Evolutionary conservation across 2,329 filamentous ascomycete genomes (phyloP), one percentile per base, ranked within the genome.

Genomic region (Pseudogymnoascus pannorum): DNA sequence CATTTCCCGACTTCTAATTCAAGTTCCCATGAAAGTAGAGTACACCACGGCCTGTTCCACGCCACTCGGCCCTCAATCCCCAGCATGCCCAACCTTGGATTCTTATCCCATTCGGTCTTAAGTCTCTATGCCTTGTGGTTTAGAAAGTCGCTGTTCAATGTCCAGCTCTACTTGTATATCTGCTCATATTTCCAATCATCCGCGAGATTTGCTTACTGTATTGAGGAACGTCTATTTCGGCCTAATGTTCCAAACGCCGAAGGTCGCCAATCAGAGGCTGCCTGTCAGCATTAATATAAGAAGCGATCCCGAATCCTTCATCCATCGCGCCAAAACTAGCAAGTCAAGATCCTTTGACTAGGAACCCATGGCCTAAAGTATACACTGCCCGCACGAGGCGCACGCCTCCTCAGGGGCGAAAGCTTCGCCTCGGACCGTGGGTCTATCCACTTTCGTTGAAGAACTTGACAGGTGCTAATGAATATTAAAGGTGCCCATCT

Each of bases 11-110:
- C n/a, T 51, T 51, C 44, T 24, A 44, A 44, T 44, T 44, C 20
- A 18, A 44, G 40, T 5, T 44, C 20, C 42, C 29, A 8, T 5
- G 20, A 44, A 44, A 44, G 14, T 1, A 6, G n/a, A 7, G n/a
- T 18, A 29, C 24, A 51, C n/a, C 44, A 51, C 44, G 44, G 44
- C 44, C 44, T 24, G 44, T 51, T 51, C 44, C 44, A 51, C 44
- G 29, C 44, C 24, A 48, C 20, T 26, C 26, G 11, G 22, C 42
- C 42, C 6, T 24, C 12, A 29, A 16, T 26, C 44, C 24, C 44
- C 24, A 51, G n/a, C 12, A 31, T 29, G 20, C 42, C 4, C n/a
- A 18, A 8, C 12, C 22, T 51, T 51, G n/a, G 44, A 16, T 16
- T 29, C 7, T 51, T 24, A n/a, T 24, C 24, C 26, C 44, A 22